Evolutionary conservation across 371 early-diverging fungal genomes (phyloP), one percentile per base, ranked within the genome.

Genomic region (Rhizopus microsporus): DNA sequence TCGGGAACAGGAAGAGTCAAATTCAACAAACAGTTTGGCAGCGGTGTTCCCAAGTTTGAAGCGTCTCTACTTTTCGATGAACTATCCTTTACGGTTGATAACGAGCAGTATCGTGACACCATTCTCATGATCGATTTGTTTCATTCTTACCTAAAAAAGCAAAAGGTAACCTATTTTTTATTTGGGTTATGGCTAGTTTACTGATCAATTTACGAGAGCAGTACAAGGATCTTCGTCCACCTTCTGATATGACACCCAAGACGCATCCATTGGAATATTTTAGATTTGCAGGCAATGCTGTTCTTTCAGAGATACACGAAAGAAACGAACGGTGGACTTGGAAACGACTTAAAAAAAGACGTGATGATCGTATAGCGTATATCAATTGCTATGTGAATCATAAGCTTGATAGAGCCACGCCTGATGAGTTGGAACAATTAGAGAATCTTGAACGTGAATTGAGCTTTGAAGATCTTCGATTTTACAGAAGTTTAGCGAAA

Each of bases 271-370:
- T 71, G 42, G 93, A 88, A 7, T 97, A 92, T 88, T 88, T 96
- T 48, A 67, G 83, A 59, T 98, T 90, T 83, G 97, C 98, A 6
- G 88, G 83, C 57, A 71, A 74, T 49, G 78, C 83, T 13, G 84
- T 95, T 16, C 64, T 93, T 5, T 77, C 83, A 13, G 95, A 97
- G 56, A 94, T 97, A 46, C 95, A 92, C 57, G 95, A 95, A 52
- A 79, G 86, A 34, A 87, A 90, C 54, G 74, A 86, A 31, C 81
- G 82, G 56, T 94, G 94, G 90, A 90, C 93, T 0, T 95, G 97
- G 96, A 85, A 78, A 6, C 90, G 83, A 64, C 83, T 94, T 42
- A 81, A 82, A 44, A 81, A 94, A 73, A 86, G 97, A 17, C 82
- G 95, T 1, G 90, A 94, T 40, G 87, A 93, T 49, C 85, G 97